phyloP scores from a whole-genome alignment of 2,329 filamentous ascomycete genomes.

The Macrophomina pseudophaseolina region DNA sequence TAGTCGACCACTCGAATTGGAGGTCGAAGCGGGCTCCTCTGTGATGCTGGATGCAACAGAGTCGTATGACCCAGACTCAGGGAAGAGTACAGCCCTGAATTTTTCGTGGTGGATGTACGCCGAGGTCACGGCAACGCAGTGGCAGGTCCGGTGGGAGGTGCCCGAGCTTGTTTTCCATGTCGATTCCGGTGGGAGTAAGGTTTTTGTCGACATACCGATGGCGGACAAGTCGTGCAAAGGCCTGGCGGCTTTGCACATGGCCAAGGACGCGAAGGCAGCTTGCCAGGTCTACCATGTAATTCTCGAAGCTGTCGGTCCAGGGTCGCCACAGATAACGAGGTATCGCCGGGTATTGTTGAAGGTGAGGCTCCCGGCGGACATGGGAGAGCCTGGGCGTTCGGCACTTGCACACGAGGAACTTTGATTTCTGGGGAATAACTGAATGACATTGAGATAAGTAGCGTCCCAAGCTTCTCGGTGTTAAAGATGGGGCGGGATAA shows the following conservation, averaged over 20 bases:
- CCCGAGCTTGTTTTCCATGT: constrained; percentile 43
- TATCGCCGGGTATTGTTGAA: constrained; percentile 54
- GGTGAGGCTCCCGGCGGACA: constrained; percentile 21
- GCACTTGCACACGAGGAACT: not conserved
- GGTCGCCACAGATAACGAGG: constrained; percentile 51
- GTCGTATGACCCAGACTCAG: constrained; percentile 54
- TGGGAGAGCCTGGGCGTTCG: not conserved
- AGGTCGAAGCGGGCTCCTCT: constrained; percentile 47
- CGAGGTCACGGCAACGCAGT: constrained; percentile 51
- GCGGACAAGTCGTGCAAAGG: constrained; percentile 50
- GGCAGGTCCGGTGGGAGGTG: constrained; percentile 48
- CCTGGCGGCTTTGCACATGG: constrained; percentile 36
- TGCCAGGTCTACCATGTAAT: constrained; percentile 57
- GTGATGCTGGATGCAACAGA: constrained; percentile 53
- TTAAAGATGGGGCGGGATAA: not conserved
- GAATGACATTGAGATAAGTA: not conserved
- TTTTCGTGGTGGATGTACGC: constrained; percentile 60
- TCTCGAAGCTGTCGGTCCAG: constrained; percentile 55
- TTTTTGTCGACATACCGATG: constrained; percentile 48
- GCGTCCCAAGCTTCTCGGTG: too few species aligned
- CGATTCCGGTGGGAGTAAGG: constrained; percentile 32
- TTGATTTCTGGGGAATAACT: not conserved
- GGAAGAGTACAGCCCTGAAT: constrained; percentile 42
- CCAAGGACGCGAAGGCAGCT: constrained; percentile 41
- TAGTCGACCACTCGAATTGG: constrained; percentile 46